phyloP scores from a whole-genome alignment of 768 basidiomycete species.

The Auricularia sp. region DNA sequence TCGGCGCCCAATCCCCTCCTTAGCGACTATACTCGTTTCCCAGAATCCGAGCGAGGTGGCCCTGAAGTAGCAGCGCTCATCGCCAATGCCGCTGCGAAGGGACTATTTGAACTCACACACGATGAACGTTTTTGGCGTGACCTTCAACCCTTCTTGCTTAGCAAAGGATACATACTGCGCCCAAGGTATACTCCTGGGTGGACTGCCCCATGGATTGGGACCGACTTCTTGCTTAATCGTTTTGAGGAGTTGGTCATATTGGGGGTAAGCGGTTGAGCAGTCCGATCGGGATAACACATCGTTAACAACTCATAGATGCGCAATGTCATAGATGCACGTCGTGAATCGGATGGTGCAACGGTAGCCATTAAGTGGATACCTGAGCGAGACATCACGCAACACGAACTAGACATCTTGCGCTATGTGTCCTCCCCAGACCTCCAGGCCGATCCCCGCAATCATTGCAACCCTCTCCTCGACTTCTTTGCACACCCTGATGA shows the following conservation, averaged over 20 bases:
- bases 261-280: not conserved
- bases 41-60: too few relatives aligned
- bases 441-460: not conserved
- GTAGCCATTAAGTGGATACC: not conserved
- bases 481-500: not conserved
- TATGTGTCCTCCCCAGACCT: not conserved
- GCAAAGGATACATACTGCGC: not conserved
- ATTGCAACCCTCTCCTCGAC: not conserved
- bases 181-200: not conserved
- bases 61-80: too few relatives aligned
- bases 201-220: not conserved
- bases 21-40: too few relatives aligned
- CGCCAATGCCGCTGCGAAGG: too few relatives aligned
- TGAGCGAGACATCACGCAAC: not conserved
- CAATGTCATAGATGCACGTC: not conserved
- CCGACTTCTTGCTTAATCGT: not conserved
- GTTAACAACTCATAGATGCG: not conserved
- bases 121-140: not conserved
- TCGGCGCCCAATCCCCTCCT: too few relatives aligned
- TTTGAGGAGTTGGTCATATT: not conserved
- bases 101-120: not conserved
- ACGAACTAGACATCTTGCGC: not conserved
- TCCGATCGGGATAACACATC: too few relatives aligned
- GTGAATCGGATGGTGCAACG: not conserved
- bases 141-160: not conserved